Evolutionary conservation across 129 eudicot genomes (phyloP), one percentile per base, ranked within the genome.

Genomic region (Calendula officinalis): DNA sequence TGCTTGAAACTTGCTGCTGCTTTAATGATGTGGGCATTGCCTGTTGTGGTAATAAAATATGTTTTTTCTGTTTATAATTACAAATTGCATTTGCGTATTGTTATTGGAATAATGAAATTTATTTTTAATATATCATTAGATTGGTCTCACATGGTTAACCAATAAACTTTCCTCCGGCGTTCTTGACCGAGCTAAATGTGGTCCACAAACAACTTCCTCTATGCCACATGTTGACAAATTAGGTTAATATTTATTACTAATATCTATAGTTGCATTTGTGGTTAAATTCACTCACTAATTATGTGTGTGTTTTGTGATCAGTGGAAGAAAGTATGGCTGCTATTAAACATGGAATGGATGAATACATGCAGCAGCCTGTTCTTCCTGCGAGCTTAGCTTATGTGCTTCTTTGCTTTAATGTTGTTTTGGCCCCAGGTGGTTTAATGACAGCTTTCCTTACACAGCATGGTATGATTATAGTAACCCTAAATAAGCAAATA

Each of bases 351-450:
- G 99, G 99, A 30, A 88, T 92, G 99, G 54, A 77, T 69, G 99
- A 94, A 74, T 94, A 94, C 82, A 71, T 94, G 69, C 79, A 83
- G 79, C 99, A 86, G 85, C 99, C 99, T 74, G 92, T 94, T 81
- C 97, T 94, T 72, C 99, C 99, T 1, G 99, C 99, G 43, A 94
- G 99, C 86, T 75, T 94, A 60, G 99, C 99, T 50, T 94, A 86
- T 74, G 99, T 94, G 56, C 88, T 94, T 70, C 95, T 94, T 69
- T 85, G 81, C 80, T 94, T 86, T 77, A 94, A 94, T 68, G 87
- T 82, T 53, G 91, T 87, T 68, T 83, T 94, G 40, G 89, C 97
- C 59, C 99, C 99, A 46, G 92, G 99, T 72, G 89, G 95, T 35
- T 71, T 94, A 42, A 94, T 94, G 99, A 94, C 99, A 5, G 99